phyloP scores from a whole-genome alignment of 2,329 filamentous ascomycete species.

The Pestalotiopsis sp. region DNA sequence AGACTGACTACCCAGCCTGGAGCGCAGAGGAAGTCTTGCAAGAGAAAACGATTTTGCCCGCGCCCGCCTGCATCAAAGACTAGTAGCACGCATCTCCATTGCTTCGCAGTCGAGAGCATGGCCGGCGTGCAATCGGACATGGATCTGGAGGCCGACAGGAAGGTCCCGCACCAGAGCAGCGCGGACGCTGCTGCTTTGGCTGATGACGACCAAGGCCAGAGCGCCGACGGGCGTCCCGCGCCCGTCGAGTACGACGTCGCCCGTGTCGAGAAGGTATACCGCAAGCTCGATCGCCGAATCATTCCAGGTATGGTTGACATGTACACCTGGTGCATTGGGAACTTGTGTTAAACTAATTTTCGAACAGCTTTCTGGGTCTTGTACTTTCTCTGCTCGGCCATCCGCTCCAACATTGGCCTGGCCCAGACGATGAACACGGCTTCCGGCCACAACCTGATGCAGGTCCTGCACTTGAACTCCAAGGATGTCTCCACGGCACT shows the following conservation, averaged over 20 bases:
- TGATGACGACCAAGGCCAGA: conserved; percentile 18
- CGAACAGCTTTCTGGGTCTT: conserved; percentile 78
- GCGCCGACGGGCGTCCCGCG: conserved; percentile 8
- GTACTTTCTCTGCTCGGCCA: conserved; percentile 91
- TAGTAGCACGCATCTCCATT: conserved; percentile 56
- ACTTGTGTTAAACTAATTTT: background rate
- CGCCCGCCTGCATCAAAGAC: conserved; percentile 39
- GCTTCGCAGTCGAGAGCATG: conserved; percentile 52
- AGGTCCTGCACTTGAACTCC: conserved; percentile 68
- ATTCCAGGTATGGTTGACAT: conserved; percentile 53
- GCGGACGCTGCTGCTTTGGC: conserved; percentile 18
- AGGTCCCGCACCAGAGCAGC: conserved; percentile 26
- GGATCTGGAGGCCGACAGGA: conserved; percentile 34
- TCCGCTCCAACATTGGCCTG: conserved; percentile 88
- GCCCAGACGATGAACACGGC: conserved; percentile 90
- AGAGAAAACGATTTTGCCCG: background rate
- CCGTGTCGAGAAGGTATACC: conserved; percentile 59
- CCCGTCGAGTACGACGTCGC: conserved; percentile 46
- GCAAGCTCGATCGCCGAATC: conserved; percentile 61
- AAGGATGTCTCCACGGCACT: conserved; percentile 84
- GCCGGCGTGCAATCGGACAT: conserved; percentile 33
- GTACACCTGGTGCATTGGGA: background rate
- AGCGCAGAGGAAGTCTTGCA: background rate
- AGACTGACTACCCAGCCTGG: background rate
- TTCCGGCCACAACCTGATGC: conserved; percentile 73